These are phyloP conservation scores for Erysimum cheiri DNA, from an alignment of 441 rosid species.

Conservation along the genomic window DNA sequence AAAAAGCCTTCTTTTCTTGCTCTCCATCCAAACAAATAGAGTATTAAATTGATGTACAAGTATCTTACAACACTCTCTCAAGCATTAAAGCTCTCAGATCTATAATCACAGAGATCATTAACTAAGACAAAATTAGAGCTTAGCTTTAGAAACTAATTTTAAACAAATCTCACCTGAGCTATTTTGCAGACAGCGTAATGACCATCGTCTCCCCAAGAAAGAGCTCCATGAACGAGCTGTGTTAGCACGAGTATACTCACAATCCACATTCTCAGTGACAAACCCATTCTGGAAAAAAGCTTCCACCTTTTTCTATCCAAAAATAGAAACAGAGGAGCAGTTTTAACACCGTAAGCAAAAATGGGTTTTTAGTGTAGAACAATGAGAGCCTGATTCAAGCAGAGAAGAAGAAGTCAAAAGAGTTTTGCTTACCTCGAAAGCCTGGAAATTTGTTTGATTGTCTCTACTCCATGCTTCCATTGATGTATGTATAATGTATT, in stretches of 20 bases:
- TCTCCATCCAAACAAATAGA: not conserved
- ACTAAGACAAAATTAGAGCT: not conserved
- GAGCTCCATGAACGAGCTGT: slow-evolving; percentile 58
- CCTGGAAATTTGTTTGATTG: not conserved
- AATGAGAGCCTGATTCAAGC: not conserved
- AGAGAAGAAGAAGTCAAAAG: not conserved
- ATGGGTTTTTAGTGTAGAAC: not conserved
- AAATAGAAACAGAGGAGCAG: not conserved
- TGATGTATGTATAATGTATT: not conserved
- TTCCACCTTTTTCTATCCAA: not conserved
- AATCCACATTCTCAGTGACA: slow-evolving; percentile 47
- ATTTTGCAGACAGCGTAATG: slow-evolving; percentile 79
- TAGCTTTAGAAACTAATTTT: not conserved
- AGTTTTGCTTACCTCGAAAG: not conserved
- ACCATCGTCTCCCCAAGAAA: slow-evolving; percentile 88
- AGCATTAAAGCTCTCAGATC: not conserved
- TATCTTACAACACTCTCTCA: not conserved
- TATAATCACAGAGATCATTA: not conserved
- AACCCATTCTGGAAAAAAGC: slow-evolving; percentile 24
- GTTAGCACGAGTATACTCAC: slow-evolving; percentile 52
- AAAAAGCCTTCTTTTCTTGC: not conserved
- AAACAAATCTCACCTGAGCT: slow-evolving; percentile 63
- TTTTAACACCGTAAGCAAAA: not conserved
- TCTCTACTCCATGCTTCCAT: not conserved
- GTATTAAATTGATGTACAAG: not conserved